A percentile compares a stretch with the other conserved stretches of the same genome.
These are phyloP conservation scores for Hypholoma fasciculare DNA, from an alignment of 768 basidiomycete genomes.

Conservation along the genomic window DNA sequence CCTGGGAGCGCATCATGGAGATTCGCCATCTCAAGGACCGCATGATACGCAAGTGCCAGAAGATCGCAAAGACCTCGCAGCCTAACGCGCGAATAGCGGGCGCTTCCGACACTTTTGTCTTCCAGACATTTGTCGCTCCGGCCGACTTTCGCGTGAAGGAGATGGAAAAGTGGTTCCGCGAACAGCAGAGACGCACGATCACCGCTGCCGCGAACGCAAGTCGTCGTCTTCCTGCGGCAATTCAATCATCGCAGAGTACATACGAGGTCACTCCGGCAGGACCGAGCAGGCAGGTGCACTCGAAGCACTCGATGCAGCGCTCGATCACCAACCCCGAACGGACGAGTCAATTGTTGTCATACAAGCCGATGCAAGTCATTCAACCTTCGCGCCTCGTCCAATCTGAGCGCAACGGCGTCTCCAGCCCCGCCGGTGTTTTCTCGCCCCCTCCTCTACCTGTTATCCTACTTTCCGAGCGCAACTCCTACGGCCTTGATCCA, in stretches of 20 bases:
- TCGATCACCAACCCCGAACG: conserved; percentile 25
- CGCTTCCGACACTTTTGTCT: conserved; percentile 42
- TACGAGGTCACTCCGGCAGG: conserved; percentile 15
- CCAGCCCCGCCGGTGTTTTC: conserved; percentile 21
- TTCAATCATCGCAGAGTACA: conserved; percentile 10
- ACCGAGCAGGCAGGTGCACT: conserved; percentile 15
- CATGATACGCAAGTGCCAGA: conserved; percentile 79
- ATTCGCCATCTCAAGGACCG: conserved; percentile 80
- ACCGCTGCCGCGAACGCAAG: conserved; percentile 12
- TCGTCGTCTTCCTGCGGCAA: conserved; percentile 23
- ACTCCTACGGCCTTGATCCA: conserved; percentile 26
- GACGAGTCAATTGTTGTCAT: conserved; percentile 13
- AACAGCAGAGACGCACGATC: conserved; percentile 46
- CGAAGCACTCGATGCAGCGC: conserved; percentile 21
- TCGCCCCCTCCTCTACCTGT: conserved; percentile 44
- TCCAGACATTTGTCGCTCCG: conserved; percentile 69
- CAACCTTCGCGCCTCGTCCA: conserved; percentile 22
- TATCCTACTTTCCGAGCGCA: conserved; percentile 35
- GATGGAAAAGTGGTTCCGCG: conserved; percentile 76
- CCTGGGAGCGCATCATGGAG: conserved; percentile 71
- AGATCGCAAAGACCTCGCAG: conserved; percentile 46
- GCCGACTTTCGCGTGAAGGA: conserved; percentile 74
- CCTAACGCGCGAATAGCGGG: conserved; percentile 38
- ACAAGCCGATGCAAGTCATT: conserved; percentile 20
- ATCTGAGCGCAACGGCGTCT: conserved; percentile 20